Evolutionary conservation across 768 basidiomycete species (phyloP).

Genomic region (Phlegmacium glaucopus): DNA sequence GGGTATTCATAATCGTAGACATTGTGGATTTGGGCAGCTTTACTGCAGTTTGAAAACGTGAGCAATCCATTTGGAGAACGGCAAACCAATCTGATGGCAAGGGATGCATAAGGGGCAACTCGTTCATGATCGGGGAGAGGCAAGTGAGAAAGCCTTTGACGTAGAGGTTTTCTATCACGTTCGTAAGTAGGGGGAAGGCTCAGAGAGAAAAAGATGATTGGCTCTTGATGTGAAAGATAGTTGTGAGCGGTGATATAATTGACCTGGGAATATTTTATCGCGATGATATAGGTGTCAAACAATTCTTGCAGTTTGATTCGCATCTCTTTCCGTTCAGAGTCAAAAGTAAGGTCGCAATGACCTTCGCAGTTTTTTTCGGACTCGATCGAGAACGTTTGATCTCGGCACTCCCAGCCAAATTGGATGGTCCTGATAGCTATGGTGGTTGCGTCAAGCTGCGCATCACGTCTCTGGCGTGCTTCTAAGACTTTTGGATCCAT

Average conservation of each 20-base stretch:
- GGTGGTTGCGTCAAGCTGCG: conserved; percentile 22
- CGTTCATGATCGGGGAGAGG: conserved; percentile 37
- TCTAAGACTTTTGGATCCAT: conserved; percentile 35
- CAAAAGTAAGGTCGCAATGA: conserved; percentile 32
- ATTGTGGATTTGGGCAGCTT: conserved; percentile 35
- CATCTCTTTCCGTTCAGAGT: conserved; percentile 44
- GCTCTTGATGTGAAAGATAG: conserved; percentile 24
- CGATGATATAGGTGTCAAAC: conserved; percentile 31
- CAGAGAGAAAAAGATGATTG: conserved; percentile 42
- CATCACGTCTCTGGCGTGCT: conserved; percentile 28
- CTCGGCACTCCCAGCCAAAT: conserved; percentile 64
- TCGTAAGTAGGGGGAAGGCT: conserved; percentile 27
- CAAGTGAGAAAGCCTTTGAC: conserved; percentile 37
- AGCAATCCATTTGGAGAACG: conserved; percentile 25
- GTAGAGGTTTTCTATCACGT: conserved; percentile 10
- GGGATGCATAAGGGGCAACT: conserved; percentile 50
- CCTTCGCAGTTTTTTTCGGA: conserved; percentile 38
- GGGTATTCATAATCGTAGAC: conserved; percentile 33
- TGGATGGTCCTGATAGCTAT: conserved; percentile 41
- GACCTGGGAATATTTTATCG: conserved; percentile 44
- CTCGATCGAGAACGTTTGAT: conserved; percentile 54
- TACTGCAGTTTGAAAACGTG: conserved; percentile 36
- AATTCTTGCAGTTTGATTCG: conserved; percentile 30
- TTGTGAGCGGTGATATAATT: conserved; percentile 31
- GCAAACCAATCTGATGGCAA: conserved; percentile 50